Evolutionary conservation across 2,329 filamentous ascomycete species (phyloP).

Genomic region (Calonectria henricotiae): DNA sequence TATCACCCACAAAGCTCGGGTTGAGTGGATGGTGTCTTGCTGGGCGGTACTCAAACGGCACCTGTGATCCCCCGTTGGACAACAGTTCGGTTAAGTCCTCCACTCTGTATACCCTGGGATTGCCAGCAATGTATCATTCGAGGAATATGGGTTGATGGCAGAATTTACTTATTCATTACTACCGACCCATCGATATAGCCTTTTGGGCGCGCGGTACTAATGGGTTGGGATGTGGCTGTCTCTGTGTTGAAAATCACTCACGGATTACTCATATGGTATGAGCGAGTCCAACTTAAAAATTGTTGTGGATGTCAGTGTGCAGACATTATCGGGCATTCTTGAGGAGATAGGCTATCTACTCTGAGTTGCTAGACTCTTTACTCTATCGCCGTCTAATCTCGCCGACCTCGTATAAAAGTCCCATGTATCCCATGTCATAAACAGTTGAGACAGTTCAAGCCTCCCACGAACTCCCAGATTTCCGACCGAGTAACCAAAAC

Average conservation of each 20-base stretch:
- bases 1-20: background rate
- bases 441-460: constrained; percentile 50
- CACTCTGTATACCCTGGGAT: background rate
- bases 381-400: constrained; percentile 41
- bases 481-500: constrained; percentile 51
- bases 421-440: constrained; percentile 51
- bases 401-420: constrained; percentile 44
- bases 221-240: background rate
- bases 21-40: background rate
- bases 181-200: background rate
- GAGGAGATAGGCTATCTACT: constrained; percentile 37
- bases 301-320: constrained; percentile 11
- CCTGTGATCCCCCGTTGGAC: background rate
- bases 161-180: background rate
- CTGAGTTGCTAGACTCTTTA: constrained; percentile 35
- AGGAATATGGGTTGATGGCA: background rate
- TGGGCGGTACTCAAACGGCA: background rate
- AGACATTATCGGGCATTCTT: constrained; percentile 27
- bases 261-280: background rate
- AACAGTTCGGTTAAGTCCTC: background rate
- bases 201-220: background rate
- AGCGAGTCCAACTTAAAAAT: constrained; percentile 12
- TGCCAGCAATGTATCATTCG: background rate
- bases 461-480: constrained; percentile 51
- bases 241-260: constrained; percentile 24